Evolutionary conservation across 257 asterid species (phyloP), one percentile per base, ranked within the genome.

Genomic region (Prunella vulgaris): DNA sequence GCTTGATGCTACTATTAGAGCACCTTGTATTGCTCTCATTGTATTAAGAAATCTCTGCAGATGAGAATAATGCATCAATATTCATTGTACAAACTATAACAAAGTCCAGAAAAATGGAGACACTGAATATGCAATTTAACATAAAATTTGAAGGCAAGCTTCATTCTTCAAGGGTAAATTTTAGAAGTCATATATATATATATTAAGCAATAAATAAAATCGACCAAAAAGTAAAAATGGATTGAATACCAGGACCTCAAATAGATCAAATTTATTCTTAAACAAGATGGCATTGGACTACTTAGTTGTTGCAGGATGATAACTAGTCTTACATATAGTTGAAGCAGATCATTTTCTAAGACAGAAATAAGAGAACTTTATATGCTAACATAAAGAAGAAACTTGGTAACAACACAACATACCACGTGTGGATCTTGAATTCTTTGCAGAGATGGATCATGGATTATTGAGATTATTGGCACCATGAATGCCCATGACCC

Each of bases 401-500:
- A 10, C n/a, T n/a, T n/a, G n/a, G n/a, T n/a, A n/a, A n/a, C n/a
- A n/a, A n/a, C 15, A 5, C 21, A 21, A 76, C 88, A 73, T 80
- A 90, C 97, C 79, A 54, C 28, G 51, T 87, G 96, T 76, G 95
- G 92, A 68, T 90, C 92, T 9, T 83, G n/a, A 64, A 93, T 88
- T 78, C 84, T 80, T 51, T 79, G 69, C 83, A 93, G 75, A 24
- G 96, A 82, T 0, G 92, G 74, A 77, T 93, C 97, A 32, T 89
- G 97, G 78, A 93, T 93, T 2, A 93, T 93, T 25, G 99, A 93
- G 65, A 93, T 81, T 22, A 90, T 81, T 2, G 99, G 97, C 42
- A 93, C 93, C 80, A 83, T 83, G 66, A 90, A 93, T n/a, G 99
- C 96, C 99, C 97, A 93, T 42, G 99, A 93, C 0, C 99, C 99